Evolutionary conservation across 1,284 basidiomycete species (phyloP), one percentile per base, ranked within the genome.

Genomic region (Ceratobasidium sp.): DNA sequence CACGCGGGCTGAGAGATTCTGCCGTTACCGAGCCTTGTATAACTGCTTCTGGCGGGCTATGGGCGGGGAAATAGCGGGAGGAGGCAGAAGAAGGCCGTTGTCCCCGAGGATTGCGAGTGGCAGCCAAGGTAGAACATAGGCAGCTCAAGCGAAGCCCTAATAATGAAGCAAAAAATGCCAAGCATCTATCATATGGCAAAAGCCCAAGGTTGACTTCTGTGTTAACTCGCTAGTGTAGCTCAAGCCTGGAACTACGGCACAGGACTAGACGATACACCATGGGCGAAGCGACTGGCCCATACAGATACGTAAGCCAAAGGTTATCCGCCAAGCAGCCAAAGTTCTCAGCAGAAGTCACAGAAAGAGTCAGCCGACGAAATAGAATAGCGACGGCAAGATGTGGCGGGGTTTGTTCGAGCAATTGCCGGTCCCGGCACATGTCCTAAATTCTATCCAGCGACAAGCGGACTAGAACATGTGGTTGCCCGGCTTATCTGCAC

Each of bases 61-160:
- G 67, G 30, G 46, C 67, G 67, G 67, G 21, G 67, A 70, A 70
- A 70, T 70, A 43, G 54, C 67, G 67, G 67, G 41, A 55, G n/a
- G 7, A 26, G 50, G 49, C 54, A 57, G 58, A 61, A 69, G 35
- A 21, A 35, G 35, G 35, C 6, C 35, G 11, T 38, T 4, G 35
- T 38, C 35, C 6, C 35, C 35, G 35, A 38, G 35, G 35, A 38
- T 38, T 38, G 35, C 4, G 35, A 38, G 11, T 38, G 11, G 35
- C 35, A 38, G 35, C n/a, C 6, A 38, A 38, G 35, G 35, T 38
- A 4, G 35, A 11, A 11, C 35, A 38, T 38, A 38, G 35, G 35
- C 35, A 38, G 35, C 35, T 38, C 11, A 38, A 38, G 35, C 35
- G 35, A 11, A 38, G 35, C 35, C 35, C 35, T 5, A 11, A 38